Percentiles rank a stretch among this genome's conserved stretches.
Evolutionary conservation across 345 rosid species (phyloP).

Genomic region (Nephelium lappaceum): DNA sequence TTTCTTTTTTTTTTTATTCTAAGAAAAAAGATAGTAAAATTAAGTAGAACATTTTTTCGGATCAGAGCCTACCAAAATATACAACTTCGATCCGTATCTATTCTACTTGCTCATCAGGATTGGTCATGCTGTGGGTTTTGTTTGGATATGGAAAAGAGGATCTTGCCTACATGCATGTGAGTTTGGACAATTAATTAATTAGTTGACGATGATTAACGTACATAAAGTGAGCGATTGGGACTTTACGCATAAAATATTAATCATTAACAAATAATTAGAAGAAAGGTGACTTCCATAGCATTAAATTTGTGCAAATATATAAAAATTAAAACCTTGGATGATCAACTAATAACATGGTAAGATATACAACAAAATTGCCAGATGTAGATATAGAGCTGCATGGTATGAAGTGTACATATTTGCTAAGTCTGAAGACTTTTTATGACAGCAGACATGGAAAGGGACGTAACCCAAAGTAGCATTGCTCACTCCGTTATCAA

Average conservation of each 20-base stretch:
- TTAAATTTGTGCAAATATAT: not conserved
- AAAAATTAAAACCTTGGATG: not conserved
- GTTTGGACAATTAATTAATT: not conserved
- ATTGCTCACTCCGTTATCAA: slow-evolving; percentile 20
- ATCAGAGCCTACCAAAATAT: too few relatives aligned
- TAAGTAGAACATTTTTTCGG: too few relatives aligned
- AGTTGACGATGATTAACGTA: not conserved
- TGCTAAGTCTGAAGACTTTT: not conserved
- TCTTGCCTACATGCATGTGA: not conserved
- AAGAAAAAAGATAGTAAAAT: too few relatives aligned
- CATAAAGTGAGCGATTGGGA: not conserved
- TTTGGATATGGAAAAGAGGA: not conserved
- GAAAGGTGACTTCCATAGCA: not conserved
- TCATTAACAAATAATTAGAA: not conserved
- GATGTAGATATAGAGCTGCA: too few relatives aligned
- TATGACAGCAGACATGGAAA: slow-evolving; percentile 33
- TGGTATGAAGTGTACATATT: not conserved
- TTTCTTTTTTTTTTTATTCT: too few relatives aligned
- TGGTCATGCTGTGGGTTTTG: not conserved
- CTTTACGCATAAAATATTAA: not conserved
- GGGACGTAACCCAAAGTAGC: slow-evolving; percentile 26
- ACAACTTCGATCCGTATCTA: too few relatives aligned
- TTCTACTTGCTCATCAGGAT: too few relatives aligned
- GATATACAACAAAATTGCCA: too few relatives aligned
- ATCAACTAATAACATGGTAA: too few relatives aligned